These are phyloP conservation scores for Silybum marianum DNA, from an alignment of 129 eudicot species.

Conservation along the genomic window DNA sequence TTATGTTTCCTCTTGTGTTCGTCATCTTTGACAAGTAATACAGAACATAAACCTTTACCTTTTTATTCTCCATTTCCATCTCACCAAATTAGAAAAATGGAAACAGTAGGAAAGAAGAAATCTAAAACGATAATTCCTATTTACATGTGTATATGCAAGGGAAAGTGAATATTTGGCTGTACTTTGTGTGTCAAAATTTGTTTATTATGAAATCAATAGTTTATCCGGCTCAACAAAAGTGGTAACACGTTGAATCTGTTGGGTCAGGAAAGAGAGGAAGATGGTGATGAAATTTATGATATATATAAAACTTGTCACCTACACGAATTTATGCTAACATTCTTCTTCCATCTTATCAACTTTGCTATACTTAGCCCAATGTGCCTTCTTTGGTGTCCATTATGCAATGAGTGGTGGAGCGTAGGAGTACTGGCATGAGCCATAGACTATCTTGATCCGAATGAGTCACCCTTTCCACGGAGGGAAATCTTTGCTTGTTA, in stretches of 20 bases:
- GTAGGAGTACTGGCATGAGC: neutral
- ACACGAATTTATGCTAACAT: neutral
- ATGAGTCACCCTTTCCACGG: neutral
- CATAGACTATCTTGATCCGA: neutral
- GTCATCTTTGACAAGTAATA: neutral
- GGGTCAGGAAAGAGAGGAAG: neutral
- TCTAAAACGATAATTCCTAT: neutral
- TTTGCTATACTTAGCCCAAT: neutral
- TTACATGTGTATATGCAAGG: neutral
- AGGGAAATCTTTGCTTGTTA: neutral
- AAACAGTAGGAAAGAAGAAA: neutral
- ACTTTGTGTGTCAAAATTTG: neutral
- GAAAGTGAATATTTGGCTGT: neutral
- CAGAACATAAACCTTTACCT: neutral
- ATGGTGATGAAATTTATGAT: neutral
- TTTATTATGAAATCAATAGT: too few relatives aligned
- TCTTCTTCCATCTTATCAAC: neutral
- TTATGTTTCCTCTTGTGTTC: neutral
- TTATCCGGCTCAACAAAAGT: neutral
- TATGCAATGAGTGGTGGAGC: neutral
- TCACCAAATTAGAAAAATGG: neutral
- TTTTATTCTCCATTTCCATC: neutral
- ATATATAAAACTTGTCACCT: neutral
- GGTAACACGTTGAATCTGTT: neutral
- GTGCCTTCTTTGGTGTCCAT: neutral